Conservation (phyloP, 495 filamentous ascomycete species). For the Staphylotrichum tortipilum region DNA sequence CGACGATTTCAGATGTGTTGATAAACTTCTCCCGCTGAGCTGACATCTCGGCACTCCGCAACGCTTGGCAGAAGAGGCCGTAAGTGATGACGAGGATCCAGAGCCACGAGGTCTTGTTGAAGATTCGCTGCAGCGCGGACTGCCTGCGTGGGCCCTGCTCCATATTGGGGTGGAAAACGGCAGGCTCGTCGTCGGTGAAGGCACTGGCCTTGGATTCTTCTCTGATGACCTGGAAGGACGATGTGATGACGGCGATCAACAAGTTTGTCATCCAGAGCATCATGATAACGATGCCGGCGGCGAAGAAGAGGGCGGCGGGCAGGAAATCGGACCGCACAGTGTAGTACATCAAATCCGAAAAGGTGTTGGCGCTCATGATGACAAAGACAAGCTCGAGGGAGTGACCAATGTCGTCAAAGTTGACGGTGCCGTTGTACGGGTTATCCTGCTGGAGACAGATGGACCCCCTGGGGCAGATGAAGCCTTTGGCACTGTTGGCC, state of each 20-base stretch:
- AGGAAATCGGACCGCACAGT: slow-evolving; percentile 88
- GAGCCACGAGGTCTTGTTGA: slow-evolving; percentile 61
- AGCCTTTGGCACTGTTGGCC: slow-evolving; percentile 64
- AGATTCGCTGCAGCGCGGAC: slow-evolving; percentile 57
- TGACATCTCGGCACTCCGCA: slow-evolving; percentile 69
- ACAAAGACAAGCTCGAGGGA: slow-evolving; percentile 96
- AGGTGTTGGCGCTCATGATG: slow-evolving; percentile 96
- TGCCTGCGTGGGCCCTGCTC: slow-evolving; percentile 39
- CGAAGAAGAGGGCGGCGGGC: slow-evolving; percentile 75
- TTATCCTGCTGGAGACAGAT: slow-evolving; percentile 69
- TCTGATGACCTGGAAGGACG: slow-evolving; percentile 95
- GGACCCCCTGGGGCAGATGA: slow-evolving; percentile 75
- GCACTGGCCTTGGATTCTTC: slow-evolving; percentile 93
- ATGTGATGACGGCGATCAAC: slow-evolving; percentile 95
- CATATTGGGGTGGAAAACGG: slow-evolving; percentile 29
- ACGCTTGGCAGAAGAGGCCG: slow-evolving; percentile 63
- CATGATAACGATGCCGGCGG: slow-evolving; percentile 79
- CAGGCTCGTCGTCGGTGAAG: slow-evolving; percentile 64
- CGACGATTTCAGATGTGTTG: slow-evolving; percentile 59
- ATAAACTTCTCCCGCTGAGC: slow-evolving; percentile 39
- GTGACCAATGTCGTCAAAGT: slow-evolving; percentile 89
- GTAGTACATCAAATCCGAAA: slow-evolving; percentile 87
- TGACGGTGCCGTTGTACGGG: slow-evolving; percentile 79
- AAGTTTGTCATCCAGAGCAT: slow-evolving; percentile 95
- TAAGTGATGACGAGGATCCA: slow-evolving; percentile 78